A percentile compares a stretch with the other conserved stretches of the same genome.
phyloP scores from a whole-genome alignment of 495 filamentous ascomycete genomes.

The Elasticomyces elasticus region DNA sequence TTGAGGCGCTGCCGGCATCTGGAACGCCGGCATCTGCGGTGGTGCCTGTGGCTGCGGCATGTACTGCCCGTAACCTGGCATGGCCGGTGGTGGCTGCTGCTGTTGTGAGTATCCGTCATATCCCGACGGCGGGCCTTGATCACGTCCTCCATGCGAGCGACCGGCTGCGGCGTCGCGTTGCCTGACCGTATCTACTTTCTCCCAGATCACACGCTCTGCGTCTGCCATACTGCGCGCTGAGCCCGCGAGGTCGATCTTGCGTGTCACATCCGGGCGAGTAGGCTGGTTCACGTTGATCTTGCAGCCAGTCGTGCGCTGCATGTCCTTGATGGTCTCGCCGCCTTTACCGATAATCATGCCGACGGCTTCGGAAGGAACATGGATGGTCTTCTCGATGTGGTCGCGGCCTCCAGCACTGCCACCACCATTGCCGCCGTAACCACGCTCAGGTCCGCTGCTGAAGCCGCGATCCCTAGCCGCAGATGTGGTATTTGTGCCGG shows the following conservation, averaged over 20 bases:
- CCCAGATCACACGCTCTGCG: conserved; percentile 68
- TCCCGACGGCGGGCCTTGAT: conserved; percentile 30
- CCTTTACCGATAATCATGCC: conserved; percentile 87
- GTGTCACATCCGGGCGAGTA: conserved; percentile 59
- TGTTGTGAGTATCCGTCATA: conserved; percentile 36
- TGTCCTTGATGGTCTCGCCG: conserved; percentile 78
- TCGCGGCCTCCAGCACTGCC: conserved; percentile 39
- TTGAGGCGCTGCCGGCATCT: conserved; percentile 34
- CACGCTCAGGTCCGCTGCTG: conserved; percentile 17
- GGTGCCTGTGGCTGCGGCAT: conserved; percentile 26
- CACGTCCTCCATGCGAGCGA: conserved; percentile 19
- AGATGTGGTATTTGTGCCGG: conserved; percentile 13
- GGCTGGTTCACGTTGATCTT: conserved; percentile 80
- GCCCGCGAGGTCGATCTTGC: conserved; percentile 72
- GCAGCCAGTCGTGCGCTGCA: conserved; percentile 70
- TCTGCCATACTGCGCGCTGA: conserved; percentile 57
- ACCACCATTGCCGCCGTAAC: conserved; percentile 17
- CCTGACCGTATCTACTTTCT: conserved; percentile 75
- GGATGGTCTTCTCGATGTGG: conserved; percentile 67
- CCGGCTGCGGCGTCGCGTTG: conserved; percentile 20
- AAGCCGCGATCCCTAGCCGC: conserved; percentile 19
- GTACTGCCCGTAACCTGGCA: conserved; percentile 17
- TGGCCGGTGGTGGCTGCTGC: conserved; percentile 34
- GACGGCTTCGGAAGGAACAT: conserved; percentile 73
- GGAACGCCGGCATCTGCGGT: conserved; percentile 26